A percentile compares a stretch with the other conserved stretches of the same genome.
Evolutionary conservation across 805 yeast species (phyloP).

Genomic region (Lipomyces lipofer): DNA sequence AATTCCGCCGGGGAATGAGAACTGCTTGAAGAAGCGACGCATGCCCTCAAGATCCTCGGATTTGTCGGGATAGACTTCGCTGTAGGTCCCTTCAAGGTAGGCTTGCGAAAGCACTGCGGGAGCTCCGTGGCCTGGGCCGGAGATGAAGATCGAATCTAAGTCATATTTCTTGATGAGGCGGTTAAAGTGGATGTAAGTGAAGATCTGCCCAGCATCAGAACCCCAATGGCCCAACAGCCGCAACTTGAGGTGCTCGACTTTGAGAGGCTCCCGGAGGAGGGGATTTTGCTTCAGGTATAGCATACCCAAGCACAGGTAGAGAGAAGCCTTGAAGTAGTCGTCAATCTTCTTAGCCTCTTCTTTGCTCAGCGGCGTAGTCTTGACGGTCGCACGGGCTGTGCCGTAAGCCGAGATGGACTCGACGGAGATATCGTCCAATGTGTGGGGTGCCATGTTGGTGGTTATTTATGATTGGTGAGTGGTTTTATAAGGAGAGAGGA

Average conservation of each 20-base stretch:
- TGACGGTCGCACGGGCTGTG: conserved; percentile 1
- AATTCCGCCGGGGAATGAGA: conserved; percentile 9
- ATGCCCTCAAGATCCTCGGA: conserved; percentile 4
- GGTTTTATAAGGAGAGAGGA: neutral
- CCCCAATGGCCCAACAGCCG: conserved; percentile 8
- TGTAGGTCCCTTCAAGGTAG: conserved; percentile 6
- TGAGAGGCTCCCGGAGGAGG: conserved; percentile 5
- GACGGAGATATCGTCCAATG: conserved; percentile 2
- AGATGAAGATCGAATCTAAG: conserved; percentile 3
- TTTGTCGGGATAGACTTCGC: conserved; percentile 3
- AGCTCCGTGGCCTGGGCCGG: conserved; percentile 6
- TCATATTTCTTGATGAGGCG: conserved; percentile 7
- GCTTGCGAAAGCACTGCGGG: conserved; percentile 11
- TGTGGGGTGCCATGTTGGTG: neutral
- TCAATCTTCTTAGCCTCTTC: conserved; percentile 1
- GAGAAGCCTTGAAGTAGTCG: conserved; percentile 2
- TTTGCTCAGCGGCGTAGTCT: conserved; percentile 1
- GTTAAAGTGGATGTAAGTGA: conserved; percentile 9
- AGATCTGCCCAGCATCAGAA: conserved; percentile 10
- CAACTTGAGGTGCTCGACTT: conserved; percentile 1
- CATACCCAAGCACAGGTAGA: conserved; percentile 9
- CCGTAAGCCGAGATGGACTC: conserved; percentile 4
- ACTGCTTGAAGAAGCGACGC: conserved; percentile 8
- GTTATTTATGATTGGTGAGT: neutral
- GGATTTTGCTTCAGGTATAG: conserved; percentile 5